Evolutionary conservation across 1,284 basidiomycete genomes (phyloP), one percentile per base, ranked within the genome.

Genomic region (Ceratobasidium sp.): DNA sequence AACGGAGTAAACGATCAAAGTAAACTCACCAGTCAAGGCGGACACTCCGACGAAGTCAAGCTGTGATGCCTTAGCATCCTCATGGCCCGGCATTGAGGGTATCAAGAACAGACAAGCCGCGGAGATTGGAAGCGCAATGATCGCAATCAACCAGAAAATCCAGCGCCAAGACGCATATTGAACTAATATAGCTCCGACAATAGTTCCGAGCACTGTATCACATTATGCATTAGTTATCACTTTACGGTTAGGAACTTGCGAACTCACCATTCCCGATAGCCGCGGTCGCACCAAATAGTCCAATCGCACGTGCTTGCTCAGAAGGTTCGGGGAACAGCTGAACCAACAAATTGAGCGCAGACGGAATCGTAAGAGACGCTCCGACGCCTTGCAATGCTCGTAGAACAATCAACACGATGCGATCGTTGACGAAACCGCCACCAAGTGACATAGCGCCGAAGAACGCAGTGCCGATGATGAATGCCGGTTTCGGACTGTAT

Each of bases 271-370:
- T 84, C 14, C 83, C 86, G 19, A 86, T 75, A 8, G 84, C 84
- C 22, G 85, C 86, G 67, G 83, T 84, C 0, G 85, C 85, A 54
- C 85, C 86, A 67, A 86, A 86, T 5, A 85, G 77, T 17, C 82
- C 82, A 41, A 87, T 84, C 0, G 86, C 86, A 50, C 83, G 83
- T 47, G 86, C 82, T 78, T 87, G 87, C 76, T 84, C 83, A 0
- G 74, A 74, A 7, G 85, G 83, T 29, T 86, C 83, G 1, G 85
- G 83, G 78, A 87, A 88, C 50, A 85, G 78, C 33, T 81, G 82
- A 17, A 87, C 85, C 31, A 87, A 81, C 17, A 87, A 82, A 27
- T 83, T 80, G 24, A 88, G 79, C 7, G 87, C 84, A 9, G 86
- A 87, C 0, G 87, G 86, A 66, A 87, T 86, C 9, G 84, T 75